Conservation (phyloP, 345 rosid species). For the Eucalyptus marginata region DNA sequence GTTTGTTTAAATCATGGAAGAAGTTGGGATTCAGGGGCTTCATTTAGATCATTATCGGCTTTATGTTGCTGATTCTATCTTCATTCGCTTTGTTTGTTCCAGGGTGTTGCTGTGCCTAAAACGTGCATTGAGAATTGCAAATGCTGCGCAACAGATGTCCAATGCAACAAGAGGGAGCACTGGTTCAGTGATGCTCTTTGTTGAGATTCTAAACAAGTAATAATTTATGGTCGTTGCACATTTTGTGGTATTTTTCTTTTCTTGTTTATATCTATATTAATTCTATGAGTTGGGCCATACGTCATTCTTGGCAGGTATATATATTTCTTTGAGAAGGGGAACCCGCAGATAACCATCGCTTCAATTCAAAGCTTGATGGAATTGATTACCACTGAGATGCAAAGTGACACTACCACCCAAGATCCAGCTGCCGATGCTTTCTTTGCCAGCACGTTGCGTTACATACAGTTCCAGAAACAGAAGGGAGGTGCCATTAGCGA, state of each 20-base stretch:
- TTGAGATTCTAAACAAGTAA: constrained; percentile 96
- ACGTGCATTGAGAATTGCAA: constrained; percentile 92
- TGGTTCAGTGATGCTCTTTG: constrained; percentile 70
- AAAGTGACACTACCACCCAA: constrained; percentile 43
- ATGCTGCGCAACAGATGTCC: constrained; percentile 89
- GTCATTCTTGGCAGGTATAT: constrained; percentile 44
- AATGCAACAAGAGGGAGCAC: constrained; percentile 66
- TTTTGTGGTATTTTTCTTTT: neutral
- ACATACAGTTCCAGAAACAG: constrained; percentile 88
- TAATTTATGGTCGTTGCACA: neutral
- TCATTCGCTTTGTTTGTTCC: neutral
- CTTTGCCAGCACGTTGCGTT: constrained; percentile 63
- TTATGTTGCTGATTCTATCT: neutral
- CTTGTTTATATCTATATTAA: neutral
- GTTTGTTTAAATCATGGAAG: neutral
- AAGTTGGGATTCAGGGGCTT: neutral
- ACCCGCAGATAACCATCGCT: constrained; percentile 57
- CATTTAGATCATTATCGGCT: neutral
- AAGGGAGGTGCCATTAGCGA: constrained; percentile 87
- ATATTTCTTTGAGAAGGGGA: constrained; percentile 87
- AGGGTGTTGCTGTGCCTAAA: constrained; percentile 92
- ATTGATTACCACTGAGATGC: constrained; percentile 69
- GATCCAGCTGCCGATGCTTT: constrained; percentile 76
- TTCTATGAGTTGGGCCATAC: neutral
- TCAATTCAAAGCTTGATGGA: constrained; percentile 77